phyloP scores from a whole-genome alignment of 1,284 basidiomycete species.

The Ceratobasidium papillatum region DNA sequence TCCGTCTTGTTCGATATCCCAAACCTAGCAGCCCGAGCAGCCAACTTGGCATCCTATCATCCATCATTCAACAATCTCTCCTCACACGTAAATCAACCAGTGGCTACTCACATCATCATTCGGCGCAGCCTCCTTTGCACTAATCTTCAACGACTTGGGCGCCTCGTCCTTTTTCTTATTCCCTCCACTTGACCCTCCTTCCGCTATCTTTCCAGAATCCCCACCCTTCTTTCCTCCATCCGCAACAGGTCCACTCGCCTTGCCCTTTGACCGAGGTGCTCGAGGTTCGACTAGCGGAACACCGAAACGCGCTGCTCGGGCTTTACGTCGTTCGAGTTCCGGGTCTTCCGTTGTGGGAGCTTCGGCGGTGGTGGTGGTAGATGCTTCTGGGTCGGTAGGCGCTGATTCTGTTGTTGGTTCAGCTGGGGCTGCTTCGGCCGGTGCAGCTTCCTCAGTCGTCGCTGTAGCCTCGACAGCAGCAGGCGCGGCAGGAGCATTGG shows the following conservation, averaged over 20 bases:
- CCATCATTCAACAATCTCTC: not conserved
- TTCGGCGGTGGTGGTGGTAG: slow-evolving; percentile 28
- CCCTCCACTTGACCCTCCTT: not conserved
- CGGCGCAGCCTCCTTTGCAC: slow-evolving; percentile 36
- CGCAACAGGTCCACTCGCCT: slow-evolving; percentile 45
- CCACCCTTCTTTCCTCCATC: slow-evolving; percentile 2
- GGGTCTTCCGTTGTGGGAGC: slow-evolving; percentile 38
- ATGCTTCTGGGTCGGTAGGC: slow-evolving; percentile 1
- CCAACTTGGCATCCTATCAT: slow-evolving; percentile 33
- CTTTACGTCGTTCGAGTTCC: slow-evolving; percentile 38
- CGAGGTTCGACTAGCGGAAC: slow-evolving; percentile 62
- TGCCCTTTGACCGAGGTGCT: slow-evolving; percentile 33
- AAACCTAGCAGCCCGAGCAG: slow-evolving; percentile 34
- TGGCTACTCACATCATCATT: slow-evolving; percentile 31
- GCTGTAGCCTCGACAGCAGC: slow-evolving; percentile 6
- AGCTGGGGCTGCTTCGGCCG: slow-evolving; percentile 39
- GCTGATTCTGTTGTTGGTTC: not conserved
- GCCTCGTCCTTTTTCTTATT: not conserved
- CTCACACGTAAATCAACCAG: not conserved
- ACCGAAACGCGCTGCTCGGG: slow-evolving; percentile 71
- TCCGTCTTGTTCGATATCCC: not conserved
- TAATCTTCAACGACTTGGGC: slow-evolving; percentile 27
- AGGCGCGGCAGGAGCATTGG: not conserved
- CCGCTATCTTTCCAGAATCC: not conserved
- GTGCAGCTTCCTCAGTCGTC: slow-evolving; percentile 36